Evolutionary conservation across 768 basidiomycete species (phyloP), one percentile per base, ranked within the genome.

Genomic region (Trametes sanguinea): DNA sequence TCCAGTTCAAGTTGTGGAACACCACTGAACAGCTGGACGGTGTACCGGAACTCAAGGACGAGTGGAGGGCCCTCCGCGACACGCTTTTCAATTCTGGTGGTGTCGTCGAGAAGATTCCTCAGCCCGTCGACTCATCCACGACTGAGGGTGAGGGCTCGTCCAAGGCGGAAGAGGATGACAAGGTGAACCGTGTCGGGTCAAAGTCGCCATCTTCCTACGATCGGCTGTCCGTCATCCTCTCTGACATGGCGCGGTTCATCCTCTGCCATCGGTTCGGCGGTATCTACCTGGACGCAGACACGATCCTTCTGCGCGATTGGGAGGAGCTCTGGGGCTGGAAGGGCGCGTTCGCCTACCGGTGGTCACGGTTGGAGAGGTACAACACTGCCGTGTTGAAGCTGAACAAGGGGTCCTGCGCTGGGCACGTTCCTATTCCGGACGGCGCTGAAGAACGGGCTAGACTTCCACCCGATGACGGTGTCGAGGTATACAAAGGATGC

Each of bases 1-100:
- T 99, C 72, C 87, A 92, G 73, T 99, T 99, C 81, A 94, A 90
- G 73, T 81, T 98, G 66, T 99, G 96, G 96, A 98, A 98, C 73
- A 98, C 96, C 35, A 98, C 95, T 1, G 95, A 96, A 68, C 95
- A 98, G 69, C 79, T 98, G 51, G 96, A 98, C 68, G 90, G 90
- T 39, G 80, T 96, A 2, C 88, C 91, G 0, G 96, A 99, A 74
- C 78, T 98, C 46, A 87, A 86, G 68, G 85, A 92, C 52, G 92
- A 95, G 71, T 99, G 96, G 96, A 81, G 96, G 56, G 80, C 80
- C 17, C 82, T 90, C 69, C 78, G 83, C 63, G 83, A 84, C 22
- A 86, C 87, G 42, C 77, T 97, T 7, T 97, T 98, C 81, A 95
- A 95, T 72, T 93, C 91, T 2, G 90, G 86, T 5, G 94, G 92